Evolutionary conservation across 2,329 filamentous ascomycete genomes (phyloP).

Genomic region (Alternaria conjuncta): DNA sequence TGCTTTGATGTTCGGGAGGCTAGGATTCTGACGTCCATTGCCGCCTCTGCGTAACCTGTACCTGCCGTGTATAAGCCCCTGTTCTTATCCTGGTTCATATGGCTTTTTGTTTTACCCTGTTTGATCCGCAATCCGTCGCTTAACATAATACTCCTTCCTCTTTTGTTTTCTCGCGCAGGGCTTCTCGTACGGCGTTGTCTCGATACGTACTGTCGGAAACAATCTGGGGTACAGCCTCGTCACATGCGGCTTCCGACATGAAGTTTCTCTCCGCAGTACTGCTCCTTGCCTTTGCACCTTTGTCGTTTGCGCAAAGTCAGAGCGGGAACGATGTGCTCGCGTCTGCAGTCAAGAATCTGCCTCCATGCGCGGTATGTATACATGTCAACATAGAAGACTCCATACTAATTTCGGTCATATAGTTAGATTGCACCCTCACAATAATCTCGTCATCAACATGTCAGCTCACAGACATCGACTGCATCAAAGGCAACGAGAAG

Average conservation of each 20-base stretch:
- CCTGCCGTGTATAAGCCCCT: neutral
- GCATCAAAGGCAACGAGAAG: slow-evolving; percentile 26
- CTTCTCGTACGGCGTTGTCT: neutral
- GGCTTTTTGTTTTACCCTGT: neutral
- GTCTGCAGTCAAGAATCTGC: slow-evolving; percentile 11
- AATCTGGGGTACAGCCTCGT: neutral
- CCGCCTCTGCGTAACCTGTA: neutral
- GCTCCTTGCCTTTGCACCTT: neutral
- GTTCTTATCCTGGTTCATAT: neutral
- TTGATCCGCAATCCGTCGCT: neutral
- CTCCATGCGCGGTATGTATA: slow-evolving; percentile 16
- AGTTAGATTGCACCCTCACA: slow-evolving; percentile 32
- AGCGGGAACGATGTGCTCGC: slow-evolving; percentile 10
- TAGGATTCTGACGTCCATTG: neutral
- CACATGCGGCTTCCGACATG: neutral
- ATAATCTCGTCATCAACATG: slow-evolving; percentile 31
- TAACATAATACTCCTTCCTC: neutral
- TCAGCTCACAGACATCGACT: slow-evolving; percentile 31
- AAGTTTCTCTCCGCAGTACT: slow-evolving; percentile 2
- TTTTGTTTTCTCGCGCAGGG: neutral
- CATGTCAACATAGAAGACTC: neutral
- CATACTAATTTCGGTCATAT: neutral
- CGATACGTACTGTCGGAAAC: neutral
- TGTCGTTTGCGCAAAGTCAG: slow-evolving; percentile 12
- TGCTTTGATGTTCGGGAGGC: neutral